Conservation (phyloP, 805 yeast genomes). For the Schwanniomyces polymorphus region DNA sequence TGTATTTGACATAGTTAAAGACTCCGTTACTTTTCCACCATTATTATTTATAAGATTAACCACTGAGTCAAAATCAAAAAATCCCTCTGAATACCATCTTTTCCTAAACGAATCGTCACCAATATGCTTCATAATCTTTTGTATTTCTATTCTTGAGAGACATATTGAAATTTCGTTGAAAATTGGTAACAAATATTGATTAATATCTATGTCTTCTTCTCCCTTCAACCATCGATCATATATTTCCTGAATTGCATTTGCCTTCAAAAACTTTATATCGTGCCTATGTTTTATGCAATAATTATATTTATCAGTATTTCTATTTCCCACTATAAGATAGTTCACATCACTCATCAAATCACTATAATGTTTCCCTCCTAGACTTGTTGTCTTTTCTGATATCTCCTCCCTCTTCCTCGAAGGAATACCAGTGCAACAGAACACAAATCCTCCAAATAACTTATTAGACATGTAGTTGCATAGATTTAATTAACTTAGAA, state of each 20-base stretch:
- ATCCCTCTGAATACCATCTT: slow-evolving; percentile 1
- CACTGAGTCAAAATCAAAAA: slow-evolving; percentile 29
- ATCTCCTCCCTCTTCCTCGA: slow-evolving; percentile 41
- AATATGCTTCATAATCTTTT: slow-evolving; percentile 4
- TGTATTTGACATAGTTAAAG: slow-evolving; percentile 44
- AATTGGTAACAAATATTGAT: slow-evolving; percentile 33
- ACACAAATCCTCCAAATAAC: slow-evolving; percentile 49
- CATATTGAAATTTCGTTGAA: slow-evolving; percentile 49
- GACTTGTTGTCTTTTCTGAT: slow-evolving; percentile 43
- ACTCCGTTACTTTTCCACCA: slow-evolving; percentile 54
- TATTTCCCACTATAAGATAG: slow-evolving; percentile 58
- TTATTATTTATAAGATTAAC: slow-evolving; percentile 32
- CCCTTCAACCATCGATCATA: slow-evolving; percentile 57
- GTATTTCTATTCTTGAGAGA: slow-evolving; percentile 35
- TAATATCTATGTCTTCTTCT: slow-evolving; percentile 34
- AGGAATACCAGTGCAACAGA: slow-evolving; percentile 58
- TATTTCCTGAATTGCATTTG: slow-evolving; percentile 44
- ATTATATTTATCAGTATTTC: slow-evolving; percentile 54
- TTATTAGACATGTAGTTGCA: slow-evolving; percentile 6
- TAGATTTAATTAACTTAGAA: neutral
- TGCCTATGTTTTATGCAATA: slow-evolving; percentile 50
- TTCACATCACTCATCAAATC: slow-evolving; percentile 64
- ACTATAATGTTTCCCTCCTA: slow-evolving; percentile 60
- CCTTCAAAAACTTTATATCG: slow-evolving; percentile 58
- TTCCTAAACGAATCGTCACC: slow-evolving; percentile 22